Conservation (phyloP, 2,329 filamentous ascomycete species). For the Fusarium camptoceras region DNA sequence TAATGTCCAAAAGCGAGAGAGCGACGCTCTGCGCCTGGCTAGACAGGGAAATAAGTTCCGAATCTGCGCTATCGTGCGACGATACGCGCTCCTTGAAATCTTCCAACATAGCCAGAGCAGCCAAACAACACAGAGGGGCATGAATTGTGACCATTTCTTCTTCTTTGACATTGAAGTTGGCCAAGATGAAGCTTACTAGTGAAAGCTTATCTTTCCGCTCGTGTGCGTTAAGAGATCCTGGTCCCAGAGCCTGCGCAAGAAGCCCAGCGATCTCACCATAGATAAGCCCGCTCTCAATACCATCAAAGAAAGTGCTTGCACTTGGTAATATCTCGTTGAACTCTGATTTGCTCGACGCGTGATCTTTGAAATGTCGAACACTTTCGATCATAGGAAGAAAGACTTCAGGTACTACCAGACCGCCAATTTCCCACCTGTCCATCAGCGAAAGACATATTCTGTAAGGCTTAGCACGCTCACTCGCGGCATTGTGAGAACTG, state of each 20-base stretch:
- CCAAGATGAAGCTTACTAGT: conserved; percentile 83
- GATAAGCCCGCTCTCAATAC: conserved; percentile 92
- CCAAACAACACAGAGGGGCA: conserved; percentile 74
- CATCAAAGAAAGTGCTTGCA: conserved; percentile 96
- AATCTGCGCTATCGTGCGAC: conserved; percentile 48
- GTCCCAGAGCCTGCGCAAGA: conserved; percentile 69
- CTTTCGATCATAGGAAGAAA: conserved; percentile 89
- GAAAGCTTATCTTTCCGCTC: conserved; percentile 73
- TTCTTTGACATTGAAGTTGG: conserved; percentile 91
- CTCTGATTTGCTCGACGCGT: conserved; percentile 73
- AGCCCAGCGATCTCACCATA: conserved; percentile 84
- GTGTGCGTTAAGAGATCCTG: conserved; percentile 56
- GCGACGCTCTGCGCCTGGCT: conserved; percentile 61
- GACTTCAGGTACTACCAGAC: conserved; percentile 85
- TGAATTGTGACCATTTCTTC: conserved; percentile 95
- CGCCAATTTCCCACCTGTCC: conserved; percentile 98
- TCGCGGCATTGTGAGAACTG: conserved; percentile 46
- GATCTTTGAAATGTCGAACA: conserved; percentile 78
- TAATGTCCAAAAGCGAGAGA: conserved; percentile 69
- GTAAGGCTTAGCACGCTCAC: conserved; percentile 84
- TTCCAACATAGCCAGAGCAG: conserved; percentile 73
- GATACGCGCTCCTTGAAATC: conserved; percentile 58
- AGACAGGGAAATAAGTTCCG: conserved; percentile 49
- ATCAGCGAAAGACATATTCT: conserved; percentile 94
- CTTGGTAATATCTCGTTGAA: conserved; percentile 91